These are phyloP conservation scores for Auriculariales sp. DNA, from an alignment of 768 basidiomycete species.

Conservation along the genomic window DNA sequence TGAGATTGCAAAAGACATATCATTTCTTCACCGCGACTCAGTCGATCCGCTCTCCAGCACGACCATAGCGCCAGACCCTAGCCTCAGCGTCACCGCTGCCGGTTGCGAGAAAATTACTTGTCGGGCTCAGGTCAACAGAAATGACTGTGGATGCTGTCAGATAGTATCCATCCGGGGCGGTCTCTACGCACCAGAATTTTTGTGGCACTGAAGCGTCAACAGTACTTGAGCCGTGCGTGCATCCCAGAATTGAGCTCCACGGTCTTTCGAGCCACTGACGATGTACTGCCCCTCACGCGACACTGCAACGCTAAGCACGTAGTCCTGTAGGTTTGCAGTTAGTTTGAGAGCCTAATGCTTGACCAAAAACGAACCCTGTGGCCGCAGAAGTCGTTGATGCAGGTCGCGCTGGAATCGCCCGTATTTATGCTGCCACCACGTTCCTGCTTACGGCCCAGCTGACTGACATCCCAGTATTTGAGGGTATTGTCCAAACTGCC, in stretches of 20 bases:
- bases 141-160: conserved; percentile 15
- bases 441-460: conserved; percentile 14
- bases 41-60: too few species aligned
- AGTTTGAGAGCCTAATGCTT: conserved; percentile 14
- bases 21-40: too few species aligned
- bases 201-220: conserved; percentile 79
- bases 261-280: conserved; percentile 91
- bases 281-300: conserved; percentile 91
- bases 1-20: too few species aligned
- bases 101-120: conserved; percentile 19
- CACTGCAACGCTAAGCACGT: conserved; percentile 61
- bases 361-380: conserved; percentile 55
- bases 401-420: too few species aligned
- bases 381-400: conserved; percentile 26
- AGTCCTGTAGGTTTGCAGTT: conserved; percentile 31
- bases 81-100: conserved; percentile 23
- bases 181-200: conserved; percentile 25
- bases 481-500: conserved; percentile 29
- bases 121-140: conserved; percentile 21
- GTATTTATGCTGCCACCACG: conserved; percentile 1
- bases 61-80: too few species aligned
- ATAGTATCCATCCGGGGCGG: not conserved
- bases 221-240: conserved; percentile 66
- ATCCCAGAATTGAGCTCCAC: conserved; percentile 92
- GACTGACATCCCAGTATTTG: conserved; percentile 32